Evolutionary conservation across 164 flowering plant genomes (phyloP).

Genomic region (Stephania cephalantha): DNA sequence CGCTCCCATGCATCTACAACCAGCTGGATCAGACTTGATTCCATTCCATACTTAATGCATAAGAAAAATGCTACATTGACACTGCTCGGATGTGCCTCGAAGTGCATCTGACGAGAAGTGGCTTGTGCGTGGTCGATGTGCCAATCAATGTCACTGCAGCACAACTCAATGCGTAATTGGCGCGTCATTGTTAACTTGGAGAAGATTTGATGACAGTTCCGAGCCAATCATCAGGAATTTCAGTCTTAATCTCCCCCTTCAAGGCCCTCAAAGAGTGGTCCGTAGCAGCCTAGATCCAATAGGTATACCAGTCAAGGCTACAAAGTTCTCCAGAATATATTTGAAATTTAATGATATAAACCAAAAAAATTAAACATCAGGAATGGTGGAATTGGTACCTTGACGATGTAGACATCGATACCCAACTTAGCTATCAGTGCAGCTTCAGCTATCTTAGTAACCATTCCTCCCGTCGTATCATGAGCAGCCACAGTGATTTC

Average conservation of each 20-base stretch:
- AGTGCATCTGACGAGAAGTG: no score
- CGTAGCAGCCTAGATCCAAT: constrained; percentile 64
- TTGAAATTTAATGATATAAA: background rate
- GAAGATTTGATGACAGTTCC: constrained; percentile 68
- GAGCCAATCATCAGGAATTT: constrained; percentile 78
- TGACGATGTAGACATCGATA: constrained; percentile 84
- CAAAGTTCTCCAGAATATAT: background rate
- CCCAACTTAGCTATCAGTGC: constrained; percentile 90
- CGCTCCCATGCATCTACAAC: background rate
- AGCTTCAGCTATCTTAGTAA: constrained; percentile 88
- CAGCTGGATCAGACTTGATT: background rate
- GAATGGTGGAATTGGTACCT: constrained; percentile 32
- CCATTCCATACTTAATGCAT: background rate
- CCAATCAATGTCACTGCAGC: no score
- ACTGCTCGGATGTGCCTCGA: no score
- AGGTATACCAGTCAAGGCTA: background rate
- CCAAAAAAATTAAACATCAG: background rate
- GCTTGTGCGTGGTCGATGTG: no score
- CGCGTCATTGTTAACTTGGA: background rate
- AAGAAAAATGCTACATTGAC: no score
- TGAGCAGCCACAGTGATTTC: constrained; percentile 73
- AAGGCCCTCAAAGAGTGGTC: constrained; percentile 62
- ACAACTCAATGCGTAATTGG: background rate
- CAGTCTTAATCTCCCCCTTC: constrained; percentile 48
- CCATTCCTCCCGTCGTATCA: constrained; percentile 98